phyloP scores from a whole-genome alignment of 495 filamentous ascomycete species.

The Margaritispora aquatica region DNA sequence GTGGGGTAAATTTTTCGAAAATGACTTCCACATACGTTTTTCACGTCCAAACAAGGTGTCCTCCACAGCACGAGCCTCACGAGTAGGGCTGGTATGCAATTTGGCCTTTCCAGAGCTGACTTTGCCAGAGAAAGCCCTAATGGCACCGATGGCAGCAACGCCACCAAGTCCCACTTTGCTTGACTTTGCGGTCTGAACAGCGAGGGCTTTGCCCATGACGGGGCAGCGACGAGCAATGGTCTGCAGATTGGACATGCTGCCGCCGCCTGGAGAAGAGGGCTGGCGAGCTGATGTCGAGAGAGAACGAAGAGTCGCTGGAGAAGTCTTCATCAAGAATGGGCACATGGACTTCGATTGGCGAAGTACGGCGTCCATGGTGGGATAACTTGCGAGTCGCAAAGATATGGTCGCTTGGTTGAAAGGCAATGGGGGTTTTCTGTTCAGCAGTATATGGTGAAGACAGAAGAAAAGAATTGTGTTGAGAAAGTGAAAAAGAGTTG shows the following conservation, averaged over 20 bases:
- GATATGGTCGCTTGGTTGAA: neutral
- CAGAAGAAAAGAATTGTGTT: neutral
- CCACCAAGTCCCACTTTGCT: constrained; percentile 37
- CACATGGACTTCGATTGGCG: constrained; percentile 93
- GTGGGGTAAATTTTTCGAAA: neutral
- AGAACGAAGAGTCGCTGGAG: constrained; percentile 80
- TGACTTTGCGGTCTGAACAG: constrained; percentile 66
- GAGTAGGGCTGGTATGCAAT: constrained; percentile 70
- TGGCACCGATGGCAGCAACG: constrained; percentile 36
- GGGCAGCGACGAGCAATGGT: constrained; percentile 91
- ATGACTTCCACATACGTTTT: constrained; percentile 38
- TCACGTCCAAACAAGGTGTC: constrained; percentile 53
- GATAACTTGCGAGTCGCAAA: constrained; percentile 1
- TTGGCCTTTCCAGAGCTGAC: constrained; percentile 54
- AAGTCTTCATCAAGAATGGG: constrained; percentile 92
- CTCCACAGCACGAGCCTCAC: constrained; percentile 68
- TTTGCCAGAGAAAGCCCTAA: constrained; percentile 39
- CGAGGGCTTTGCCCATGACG: constrained; percentile 96
- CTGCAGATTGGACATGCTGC: constrained; percentile 96
- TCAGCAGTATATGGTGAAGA: neutral
- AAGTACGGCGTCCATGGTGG: constrained; percentile 83
- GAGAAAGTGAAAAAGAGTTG: neutral
- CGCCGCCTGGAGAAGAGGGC: constrained; percentile 64
- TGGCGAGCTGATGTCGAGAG: constrained; percentile 68
- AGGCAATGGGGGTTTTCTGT: neutral